phyloP scores from a whole-genome alignment of 192 early-diverging fungal species.

The Coemansia sp. region DNA sequence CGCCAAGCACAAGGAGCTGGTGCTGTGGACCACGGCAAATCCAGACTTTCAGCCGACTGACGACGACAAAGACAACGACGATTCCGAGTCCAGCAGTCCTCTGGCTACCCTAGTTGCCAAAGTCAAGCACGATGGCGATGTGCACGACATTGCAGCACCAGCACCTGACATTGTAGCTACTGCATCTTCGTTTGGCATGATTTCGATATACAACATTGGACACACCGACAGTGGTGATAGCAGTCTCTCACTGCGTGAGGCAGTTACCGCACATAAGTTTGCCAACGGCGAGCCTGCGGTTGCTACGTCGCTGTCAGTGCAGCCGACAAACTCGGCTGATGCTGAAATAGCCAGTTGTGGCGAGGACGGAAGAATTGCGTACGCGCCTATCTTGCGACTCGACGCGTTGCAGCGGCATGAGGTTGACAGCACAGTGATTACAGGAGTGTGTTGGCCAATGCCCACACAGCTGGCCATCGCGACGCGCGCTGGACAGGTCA shows the following conservation, averaged over 20 bases:
- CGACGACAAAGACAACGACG: background rate
- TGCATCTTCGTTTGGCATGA: conserved; percentile 36
- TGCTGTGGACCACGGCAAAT: conserved; percentile 47
- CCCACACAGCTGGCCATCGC: conserved; percentile 33
- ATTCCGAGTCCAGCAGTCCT: background rate
- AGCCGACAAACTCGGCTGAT: conserved; percentile 15
- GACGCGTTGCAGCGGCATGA: conserved; percentile 31
- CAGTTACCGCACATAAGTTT: conserved; percentile 39
- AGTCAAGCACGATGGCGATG: conserved; percentile 34
- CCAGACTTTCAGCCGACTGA: conserved; percentile 29
- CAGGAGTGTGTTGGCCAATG: conserved; percentile 50
- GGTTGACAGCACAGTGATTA: conserved; percentile 43
- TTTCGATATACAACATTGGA: conserved; percentile 35
- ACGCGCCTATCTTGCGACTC: conserved; percentile 13
- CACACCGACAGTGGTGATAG: background rate
- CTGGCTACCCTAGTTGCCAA: conserved; percentile 25
- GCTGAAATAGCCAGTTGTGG: conserved; percentile 50
- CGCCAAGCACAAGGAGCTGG: conserved; percentile 43
- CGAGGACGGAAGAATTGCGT: conserved; percentile 45
- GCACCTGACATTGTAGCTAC: conserved; percentile 25
- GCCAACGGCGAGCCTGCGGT: conserved; percentile 27
- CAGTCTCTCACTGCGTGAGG: conserved; percentile 21
- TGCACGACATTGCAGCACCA: conserved; percentile 19
- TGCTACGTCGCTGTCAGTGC: conserved; percentile 32
- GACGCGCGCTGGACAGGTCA: conserved; percentile 49